Evolutionary conservation across 306 rosid genomes (phyloP).

Genomic region (Casuarina equisetifolia): DNA sequence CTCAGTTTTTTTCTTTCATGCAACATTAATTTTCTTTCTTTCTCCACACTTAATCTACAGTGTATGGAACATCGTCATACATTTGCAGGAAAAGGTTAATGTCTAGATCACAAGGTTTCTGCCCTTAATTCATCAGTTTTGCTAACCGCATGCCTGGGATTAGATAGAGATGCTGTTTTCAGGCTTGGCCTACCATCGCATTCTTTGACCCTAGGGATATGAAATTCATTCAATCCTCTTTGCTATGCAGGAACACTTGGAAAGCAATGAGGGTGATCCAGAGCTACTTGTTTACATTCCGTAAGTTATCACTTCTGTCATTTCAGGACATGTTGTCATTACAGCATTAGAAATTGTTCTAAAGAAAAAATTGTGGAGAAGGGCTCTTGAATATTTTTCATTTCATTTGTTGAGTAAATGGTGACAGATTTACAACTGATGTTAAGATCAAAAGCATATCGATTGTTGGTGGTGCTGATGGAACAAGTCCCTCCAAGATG

Average conservation of each 20-base stretch:
- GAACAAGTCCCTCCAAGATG: constrained; percentile 94
- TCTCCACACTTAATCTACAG: neutral
- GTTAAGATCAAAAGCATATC: constrained; percentile 96
- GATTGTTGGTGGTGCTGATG: constrained; percentile 75
- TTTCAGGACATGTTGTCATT: neutral
- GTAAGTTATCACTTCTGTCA: constrained; percentile 41
- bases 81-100: neutral
- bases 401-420: constrained; percentile 7
- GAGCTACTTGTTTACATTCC: constrained; percentile 92
- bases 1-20: neutral
- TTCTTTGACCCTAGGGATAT: neutral
- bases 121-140: neutral
- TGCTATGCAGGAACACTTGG: constrained; percentile 68
- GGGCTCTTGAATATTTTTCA: constrained; percentile 13
- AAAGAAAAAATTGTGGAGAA: neutral
- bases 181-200: neutral
- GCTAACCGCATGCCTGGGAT: neutral
- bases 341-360: neutral
- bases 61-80: neutral
- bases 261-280: constrained; percentile 97
- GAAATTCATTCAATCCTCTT: constrained; percentile 17
- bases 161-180: neutral
- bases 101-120: neutral
- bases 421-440: constrained; percentile 83
- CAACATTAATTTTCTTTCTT: neutral